phyloP scores from a whole-genome alignment of 2,329 filamentous ascomycete species.

The Neurospora sp. region DNA sequence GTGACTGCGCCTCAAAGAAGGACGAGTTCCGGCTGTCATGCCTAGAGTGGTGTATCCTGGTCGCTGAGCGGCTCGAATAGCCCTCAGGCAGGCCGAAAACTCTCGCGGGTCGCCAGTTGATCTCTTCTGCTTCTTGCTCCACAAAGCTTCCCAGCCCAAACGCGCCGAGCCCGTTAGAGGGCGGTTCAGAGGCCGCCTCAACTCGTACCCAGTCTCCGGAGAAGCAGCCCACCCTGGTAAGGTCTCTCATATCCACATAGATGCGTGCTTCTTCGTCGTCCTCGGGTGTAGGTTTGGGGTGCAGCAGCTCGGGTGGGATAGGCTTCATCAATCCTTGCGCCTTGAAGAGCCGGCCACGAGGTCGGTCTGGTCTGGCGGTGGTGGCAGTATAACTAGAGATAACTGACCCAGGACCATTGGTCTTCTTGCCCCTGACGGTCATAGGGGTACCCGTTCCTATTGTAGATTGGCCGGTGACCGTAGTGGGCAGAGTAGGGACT shows the following conservation, averaged over 20 bases:
- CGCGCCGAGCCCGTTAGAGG: conserved; percentile 52
- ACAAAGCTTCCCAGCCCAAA: conserved; percentile 61
- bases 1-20: conserved; percentile 61
- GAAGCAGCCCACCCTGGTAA: conserved; percentile 89
- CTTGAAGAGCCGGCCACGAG: conserved; percentile 73
- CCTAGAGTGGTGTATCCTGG: conserved; percentile 47
- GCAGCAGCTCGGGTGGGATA: conserved; percentile 69
- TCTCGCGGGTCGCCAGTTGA: conserved; percentile 71
- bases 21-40: conserved; percentile 43
- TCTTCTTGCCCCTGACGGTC: conserved; percentile 52
- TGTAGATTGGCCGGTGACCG: conserved; percentile 67
- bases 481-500: conserved; percentile 67
- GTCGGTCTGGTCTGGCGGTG: conserved; percentile 64
- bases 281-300: conserved; percentile 65
- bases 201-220: conserved; percentile 94
- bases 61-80: conserved; percentile 51
- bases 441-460: conserved; percentile 74
- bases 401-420: conserved; percentile 78
- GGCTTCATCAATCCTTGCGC: conserved; percentile 63
- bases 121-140: conserved; percentile 49
- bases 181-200: conserved; percentile 67
- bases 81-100: conserved; percentile 83
- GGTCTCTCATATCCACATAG: conserved; percentile 78
- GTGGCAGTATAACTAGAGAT: conserved; percentile 82
- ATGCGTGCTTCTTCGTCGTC: conserved; percentile 86